Evolutionary conservation across 2,329 filamentous ascomycete species (phyloP), one percentile per base, ranked within the genome.

Genomic region (Fonsecaea pedrosoi): DNA sequence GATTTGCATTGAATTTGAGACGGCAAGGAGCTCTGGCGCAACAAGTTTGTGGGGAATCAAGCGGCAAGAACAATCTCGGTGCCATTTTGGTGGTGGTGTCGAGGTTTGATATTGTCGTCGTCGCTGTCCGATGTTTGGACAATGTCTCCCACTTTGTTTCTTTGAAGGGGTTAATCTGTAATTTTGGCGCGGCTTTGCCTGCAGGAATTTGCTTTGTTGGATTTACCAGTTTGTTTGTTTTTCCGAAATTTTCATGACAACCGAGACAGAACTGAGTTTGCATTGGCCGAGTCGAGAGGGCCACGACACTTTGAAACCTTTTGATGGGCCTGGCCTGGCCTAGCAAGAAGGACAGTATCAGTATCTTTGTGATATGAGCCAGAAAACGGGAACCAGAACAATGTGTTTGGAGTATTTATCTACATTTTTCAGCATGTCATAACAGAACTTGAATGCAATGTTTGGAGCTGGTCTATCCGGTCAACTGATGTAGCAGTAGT

Each of bases 1-100:
- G 45, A 50, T 50, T 25, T 12, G 34, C 53, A 55, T 55, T 15
- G 30, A 34, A 34, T 6, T 37, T 10, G 53, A 32, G 21, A 10
- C 54, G 45, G 59, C 59, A 61, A 54, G 59, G 59, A 61, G 59
- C 59, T 54, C 54, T 61, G 59, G 59, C 59, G 59, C 45, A 53
- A 34, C 8, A 50, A 25, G 25, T 13, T 9, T 50, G 10, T 55
- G 35, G 53, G 53, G 30, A 55, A n/a, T 18, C 54, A 12, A 50
- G 18, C 45, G 45, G 45, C 45, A 50, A 18, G 45, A 25, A 50
- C 45, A n/a, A 50, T 21, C 4, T 48, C 25, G 6, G 15, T 21
- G 10, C 45, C 45, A 8, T 25, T 25, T 50, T 3, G 18, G 45
- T 50, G 18, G 45, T 25, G 12, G 45, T 50, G 7, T 50, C 45